A percentile compares a stretch with the other conserved stretches of the same genome.
phyloP scores from a whole-genome alignment of 2,329 filamentous ascomycete species.

The Xylariaceae sp. region DNA sequence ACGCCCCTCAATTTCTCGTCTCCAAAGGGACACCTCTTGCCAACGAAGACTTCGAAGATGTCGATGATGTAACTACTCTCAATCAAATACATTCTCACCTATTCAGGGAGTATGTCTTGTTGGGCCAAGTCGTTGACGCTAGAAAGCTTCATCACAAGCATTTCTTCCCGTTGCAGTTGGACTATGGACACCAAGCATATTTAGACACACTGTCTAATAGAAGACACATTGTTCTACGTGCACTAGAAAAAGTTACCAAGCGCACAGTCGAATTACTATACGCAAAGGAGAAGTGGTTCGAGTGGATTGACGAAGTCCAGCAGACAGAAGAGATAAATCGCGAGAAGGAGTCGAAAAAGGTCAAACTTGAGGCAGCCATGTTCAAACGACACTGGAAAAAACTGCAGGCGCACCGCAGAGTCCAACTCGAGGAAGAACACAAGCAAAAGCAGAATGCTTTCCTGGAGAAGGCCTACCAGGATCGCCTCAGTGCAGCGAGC shows the following conservation, averaged over 20 bases:
- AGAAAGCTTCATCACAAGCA: constrained; percentile 31
- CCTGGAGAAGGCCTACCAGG: constrained; percentile 41
- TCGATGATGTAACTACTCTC: constrained; percentile 37
- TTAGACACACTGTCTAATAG: constrained; percentile 32
- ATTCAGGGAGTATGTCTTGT: constrained; percentile 32
- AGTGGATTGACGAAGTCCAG: constrained; percentile 45
- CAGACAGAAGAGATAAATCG: constrained; percentile 42
- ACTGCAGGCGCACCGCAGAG: constrained; percentile 37
- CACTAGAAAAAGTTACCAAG: constrained; percentile 42
- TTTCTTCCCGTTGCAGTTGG: constrained; percentile 30
- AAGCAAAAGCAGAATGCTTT: constrained; percentile 42
- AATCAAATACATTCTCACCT: constrained; percentile 40
- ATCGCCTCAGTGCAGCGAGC: constrained; percentile 34
- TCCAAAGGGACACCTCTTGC: constrained; percentile 34
- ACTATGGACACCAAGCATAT: constrained; percentile 33
- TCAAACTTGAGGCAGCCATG: constrained; percentile 46
- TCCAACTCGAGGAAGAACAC: constrained; percentile 40
- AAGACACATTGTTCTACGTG: constrained; percentile 31
- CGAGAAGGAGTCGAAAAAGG: constrained; percentile 48
- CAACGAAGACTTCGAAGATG: constrained; percentile 38
- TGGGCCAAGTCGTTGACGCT: constrained; percentile 25
- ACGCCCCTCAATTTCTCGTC: constrained; percentile 38
- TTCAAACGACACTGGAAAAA: constrained; percentile 47
- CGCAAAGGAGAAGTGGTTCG: constrained; percentile 46
- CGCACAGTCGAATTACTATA: constrained; percentile 43